Evolutionary conservation across 2,329 filamentous ascomycete genomes (phyloP), one percentile per base, ranked within the genome.

Genomic region (Sporothrix humicola): DNA sequence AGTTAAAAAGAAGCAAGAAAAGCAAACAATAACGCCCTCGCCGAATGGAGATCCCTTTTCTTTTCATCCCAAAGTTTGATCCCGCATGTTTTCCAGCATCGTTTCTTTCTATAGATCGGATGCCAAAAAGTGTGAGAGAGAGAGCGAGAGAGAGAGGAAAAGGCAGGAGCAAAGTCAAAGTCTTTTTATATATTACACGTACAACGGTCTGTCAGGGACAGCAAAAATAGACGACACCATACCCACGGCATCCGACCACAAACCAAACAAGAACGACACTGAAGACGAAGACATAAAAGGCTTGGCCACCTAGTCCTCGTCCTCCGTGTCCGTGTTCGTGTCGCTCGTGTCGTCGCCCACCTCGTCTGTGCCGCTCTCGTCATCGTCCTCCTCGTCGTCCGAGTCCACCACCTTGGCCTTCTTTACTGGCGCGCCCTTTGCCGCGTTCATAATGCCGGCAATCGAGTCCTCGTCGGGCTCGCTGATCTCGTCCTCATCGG

Each of bases 391-490:
- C 31, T 37, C 31, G 31, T 37, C 80, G 77, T 83, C 69, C 13
- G 84, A 80, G 85, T 87, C 80, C 85, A 85, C 80, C 85, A 85
- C 81, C 87, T 89, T 90, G 61, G 85, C 83, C 54, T 84, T 79
- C 44, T 84, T 80, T 8, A 88, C 82, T 54, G 88, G 84, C 48
- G 89, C 92, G 13, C 91, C 91, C 85, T 96, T 97, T 75, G 97
- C 89, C 13, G 92, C 92, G 76, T 91, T 91, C 93, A 97, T 96
- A 83, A 97, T 93, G 75, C 94, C 94, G 68, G 94, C 95, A 77
- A 98, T 87, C 1, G 94, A 94, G 83, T 97, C 94, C 86, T 99
- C 96, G 76, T 98, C 96, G 50, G 97, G 96, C 82, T 99, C 96
- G 80, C 93, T 97, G 77, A 99, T 99, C 74, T 99, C 96, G 79